Evolutionary conservation across 2,329 filamentous ascomycete genomes (phyloP).

Genomic region (Penicillium thymicola): DNA sequence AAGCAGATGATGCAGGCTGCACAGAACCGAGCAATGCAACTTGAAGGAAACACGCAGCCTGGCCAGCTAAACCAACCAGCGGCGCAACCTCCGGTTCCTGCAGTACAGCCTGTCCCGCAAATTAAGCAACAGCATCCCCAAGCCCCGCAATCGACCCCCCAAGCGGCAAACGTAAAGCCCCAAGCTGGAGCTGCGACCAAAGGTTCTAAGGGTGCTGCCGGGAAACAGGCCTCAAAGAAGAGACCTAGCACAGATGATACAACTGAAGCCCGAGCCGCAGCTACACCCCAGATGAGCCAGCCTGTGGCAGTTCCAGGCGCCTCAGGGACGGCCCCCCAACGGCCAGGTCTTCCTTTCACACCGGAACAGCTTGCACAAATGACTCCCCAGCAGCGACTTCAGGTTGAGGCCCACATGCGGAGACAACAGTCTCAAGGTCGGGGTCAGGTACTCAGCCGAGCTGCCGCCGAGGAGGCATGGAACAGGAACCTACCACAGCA

Average conservation of each 20-base stretch:
- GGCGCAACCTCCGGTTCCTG: conserved; percentile 22
- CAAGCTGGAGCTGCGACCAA: conserved; percentile 29
- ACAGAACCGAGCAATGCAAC: conserved; percentile 28
- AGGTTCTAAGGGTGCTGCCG: conserved; percentile 24
- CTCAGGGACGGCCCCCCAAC: conserved; percentile 18
- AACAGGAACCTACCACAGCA: conserved; percentile 38
- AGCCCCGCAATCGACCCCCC: conserved; percentile 26
- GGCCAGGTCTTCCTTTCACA: conserved; percentile 25
- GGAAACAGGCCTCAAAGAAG: conserved; percentile 41
- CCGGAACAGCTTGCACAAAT: conserved; percentile 40
- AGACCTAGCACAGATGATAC: conserved; percentile 47
- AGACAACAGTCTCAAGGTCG: conserved; percentile 35
- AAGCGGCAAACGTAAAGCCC: conserved; percentile 29
- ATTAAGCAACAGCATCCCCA: conserved; percentile 22
- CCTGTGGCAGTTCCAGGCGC: conserved; percentile 19
- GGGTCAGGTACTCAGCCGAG: conserved; percentile 30
- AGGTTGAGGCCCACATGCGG: conserved; percentile 36
- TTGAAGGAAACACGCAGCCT: conserved; percentile 23
- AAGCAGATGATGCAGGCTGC: conserved; percentile 34
- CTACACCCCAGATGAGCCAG: conserved; percentile 28
- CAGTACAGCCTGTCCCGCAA: conserved; percentile 24
- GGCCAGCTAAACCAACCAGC: conserved; percentile 25
- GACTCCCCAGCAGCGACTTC: conserved; percentile 42
- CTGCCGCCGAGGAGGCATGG: conserved; percentile 38
- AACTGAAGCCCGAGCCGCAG: conserved; percentile 42